phyloP scores from a whole-genome alignment of 73 alveolate genomes.

The Breviolum minutum region DNA sequence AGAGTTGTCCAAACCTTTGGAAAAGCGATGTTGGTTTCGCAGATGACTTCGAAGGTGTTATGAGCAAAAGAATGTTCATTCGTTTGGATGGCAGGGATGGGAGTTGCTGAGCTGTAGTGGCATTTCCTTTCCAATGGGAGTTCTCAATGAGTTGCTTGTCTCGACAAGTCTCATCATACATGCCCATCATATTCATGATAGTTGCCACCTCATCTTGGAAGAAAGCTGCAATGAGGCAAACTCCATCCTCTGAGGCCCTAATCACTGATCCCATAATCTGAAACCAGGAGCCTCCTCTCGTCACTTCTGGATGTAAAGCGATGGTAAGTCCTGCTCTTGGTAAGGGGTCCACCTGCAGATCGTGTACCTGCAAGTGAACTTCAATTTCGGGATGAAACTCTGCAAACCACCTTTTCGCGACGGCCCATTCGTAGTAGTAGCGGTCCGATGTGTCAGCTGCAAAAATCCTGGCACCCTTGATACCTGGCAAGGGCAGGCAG shows the following conservation, averaged over 20 bases:
- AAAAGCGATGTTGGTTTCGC: constrained; percentile 2
- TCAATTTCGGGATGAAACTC: constrained; percentile 71
- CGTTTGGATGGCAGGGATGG: constrained; percentile 2
- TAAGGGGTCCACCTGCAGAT: constrained; percentile 56
- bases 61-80: neutral
- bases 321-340: constrained; percentile 65
- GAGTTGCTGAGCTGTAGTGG: neutral
- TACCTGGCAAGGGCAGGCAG: constrained; percentile 52
- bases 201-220: constrained; percentile 67
- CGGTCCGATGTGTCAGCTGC: constrained; percentile 32
- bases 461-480: constrained; percentile 39
- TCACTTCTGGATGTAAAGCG: constrained; percentile 76
- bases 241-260: constrained; percentile 35
- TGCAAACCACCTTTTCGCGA: constrained; percentile 66
- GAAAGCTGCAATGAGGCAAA: constrained; percentile 39
- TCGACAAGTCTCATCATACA: constrained; percentile 15
- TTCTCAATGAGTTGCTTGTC: constrained; percentile 27
- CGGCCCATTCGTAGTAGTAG: constrained; percentile 80
- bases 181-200: constrained; percentile 29
- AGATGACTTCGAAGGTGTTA: neutral
- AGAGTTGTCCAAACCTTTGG: constrained; percentile 17
- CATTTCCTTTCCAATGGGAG: neutral
- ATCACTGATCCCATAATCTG: constrained; percentile 74
- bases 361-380: constrained; percentile 49
- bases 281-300: constrained; percentile 78